These are phyloP conservation scores for Drechslerella stenobrocha DNA, from an alignment of 2,329 filamentous ascomycete genomes.

Conservation along the genomic window DNA sequence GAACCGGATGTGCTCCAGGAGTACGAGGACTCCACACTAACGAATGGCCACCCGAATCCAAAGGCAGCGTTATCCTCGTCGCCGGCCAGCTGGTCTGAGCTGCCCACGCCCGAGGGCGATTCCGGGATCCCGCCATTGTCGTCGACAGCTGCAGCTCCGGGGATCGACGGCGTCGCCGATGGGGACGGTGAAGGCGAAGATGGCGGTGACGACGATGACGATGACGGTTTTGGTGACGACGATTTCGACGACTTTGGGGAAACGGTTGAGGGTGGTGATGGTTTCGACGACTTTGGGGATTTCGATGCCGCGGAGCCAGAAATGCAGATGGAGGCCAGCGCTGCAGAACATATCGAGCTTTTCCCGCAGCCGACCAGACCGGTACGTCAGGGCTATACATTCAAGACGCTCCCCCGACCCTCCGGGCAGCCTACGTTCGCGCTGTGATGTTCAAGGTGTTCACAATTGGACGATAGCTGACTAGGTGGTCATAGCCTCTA, in stretches of 20 bases:
- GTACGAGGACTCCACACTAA: slow-evolving; percentile 21
- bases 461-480: not conserved
- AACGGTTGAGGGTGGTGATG: slow-evolving; percentile 55
- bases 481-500: slow-evolving; percentile 11
- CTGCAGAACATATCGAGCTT: not conserved
- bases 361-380: slow-evolving; percentile 3
- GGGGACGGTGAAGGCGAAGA: slow-evolving; percentile 66
- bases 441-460: not conserved
- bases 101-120: slow-evolving; percentile 23
- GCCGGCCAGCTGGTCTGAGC: not conserved
- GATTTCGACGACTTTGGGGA: slow-evolving; percentile 72
- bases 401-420: not conserved
- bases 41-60: slow-evolving; percentile 28
- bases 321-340: slow-evolving; percentile 50
- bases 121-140: slow-evolving; percentile 15
- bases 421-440: not conserved
- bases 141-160: slow-evolving; percentile 12
- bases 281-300: slow-evolving; percentile 64
- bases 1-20: slow-evolving; percentile 65
- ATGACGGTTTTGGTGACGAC: slow-evolving; percentile 65
- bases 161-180: slow-evolving; percentile 53
- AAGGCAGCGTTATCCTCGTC: slow-evolving; percentile 5
- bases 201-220: slow-evolving; percentile 59
- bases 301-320: slow-evolving; percentile 69
- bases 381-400: slow-evolving; percentile 9